Base-by-base conservation (phyloP, 176 grass and related monocot species). In the Poa pratensis region DNA sequence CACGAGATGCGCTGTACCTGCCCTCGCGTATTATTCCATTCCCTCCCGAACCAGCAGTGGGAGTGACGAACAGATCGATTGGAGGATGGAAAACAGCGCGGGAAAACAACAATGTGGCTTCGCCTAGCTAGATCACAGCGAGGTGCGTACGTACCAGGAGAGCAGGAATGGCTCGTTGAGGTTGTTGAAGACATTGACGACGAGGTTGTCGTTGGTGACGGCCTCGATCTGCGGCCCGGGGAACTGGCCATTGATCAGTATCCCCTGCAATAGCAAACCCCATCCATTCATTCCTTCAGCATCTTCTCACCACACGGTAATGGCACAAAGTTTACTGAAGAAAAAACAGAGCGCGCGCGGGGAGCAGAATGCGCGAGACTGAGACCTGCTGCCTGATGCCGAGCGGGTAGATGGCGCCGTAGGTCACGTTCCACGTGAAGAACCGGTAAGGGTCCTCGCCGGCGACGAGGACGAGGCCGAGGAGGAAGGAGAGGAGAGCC, bases 191-290 rank as follows among this genome's bases (percentile, higher is more conserved):
- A 97, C 95, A 53, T 94, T 97, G 90, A 97, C 59, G 80, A 97
- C 88, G 81, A 97, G 60, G 84, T 97, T 94, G 76, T 97, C 95
- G 60, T 97, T 97, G 50, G 95, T 97, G 61, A 97, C 95, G 5
- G 95, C 95, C 59, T 94, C 95, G 27, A 97, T 90, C 91, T 94
- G 95, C 67, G 95, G 95, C 75, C 92, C 95, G 5, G 95, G 95
- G 43, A 97, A 97, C 79, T 93, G 95, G 18, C 87, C 89, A 32
- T 97, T 93, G 72, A 97, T 97, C 88, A 97, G 75, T 79, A 94
- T 97, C 5, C 95, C 95, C 95, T 97, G 90, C 75, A 70, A 59
- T 40, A 10, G 43, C 43, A 46, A 46, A 46, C 42, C 9, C 11
- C 0, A 54, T n/a, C 28, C 20, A 5, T 30, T 5, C 46, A 9